phyloP scores from a whole-genome alignment of 2,329 filamentous ascomycete genomes.

The Fusarium sp. region DNA sequence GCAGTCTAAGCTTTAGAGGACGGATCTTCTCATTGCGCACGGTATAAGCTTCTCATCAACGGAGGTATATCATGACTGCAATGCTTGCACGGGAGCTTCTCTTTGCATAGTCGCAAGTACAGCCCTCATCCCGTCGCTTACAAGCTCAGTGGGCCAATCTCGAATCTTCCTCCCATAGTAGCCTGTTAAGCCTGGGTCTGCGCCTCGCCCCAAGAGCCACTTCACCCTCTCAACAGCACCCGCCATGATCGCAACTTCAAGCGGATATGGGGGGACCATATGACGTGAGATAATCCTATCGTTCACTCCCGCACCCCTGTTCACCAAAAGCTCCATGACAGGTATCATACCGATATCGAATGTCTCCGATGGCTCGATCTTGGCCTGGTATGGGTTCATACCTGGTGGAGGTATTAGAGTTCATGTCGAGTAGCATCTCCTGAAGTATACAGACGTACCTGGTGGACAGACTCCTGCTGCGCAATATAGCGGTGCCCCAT shows the following conservation, averaged over 20 bases:
- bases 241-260: conserved; percentile 34
- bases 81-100: neutral
- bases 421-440: no score
- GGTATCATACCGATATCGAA: conserved; percentile 26
- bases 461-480: conserved; percentile 21
- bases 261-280: conserved; percentile 21
- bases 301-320: conserved; percentile 29
- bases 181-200: conserved; percentile 24
- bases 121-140: conserved; percentile 29
- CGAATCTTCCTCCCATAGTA: conserved; percentile 21
- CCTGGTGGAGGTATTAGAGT: neutral
- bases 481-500: conserved; percentile 31
- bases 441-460: no score
- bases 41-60: no score
- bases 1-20: neutral
- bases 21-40: no score
- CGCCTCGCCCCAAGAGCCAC: conserved; percentile 35
- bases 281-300: conserved; percentile 7
- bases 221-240: conserved; percentile 32
- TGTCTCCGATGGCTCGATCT: conserved; percentile 2
- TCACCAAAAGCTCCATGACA: conserved; percentile 28
- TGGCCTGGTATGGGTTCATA: neutral
- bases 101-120: conserved; percentile 5
- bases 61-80: neutral
- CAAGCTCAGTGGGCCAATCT: neutral